Evolutionary conservation across 495 filamentous ascomycete genomes (phyloP), one percentile per base, ranked within the genome.

Genomic region (Cryomyces minteri): DNA sequence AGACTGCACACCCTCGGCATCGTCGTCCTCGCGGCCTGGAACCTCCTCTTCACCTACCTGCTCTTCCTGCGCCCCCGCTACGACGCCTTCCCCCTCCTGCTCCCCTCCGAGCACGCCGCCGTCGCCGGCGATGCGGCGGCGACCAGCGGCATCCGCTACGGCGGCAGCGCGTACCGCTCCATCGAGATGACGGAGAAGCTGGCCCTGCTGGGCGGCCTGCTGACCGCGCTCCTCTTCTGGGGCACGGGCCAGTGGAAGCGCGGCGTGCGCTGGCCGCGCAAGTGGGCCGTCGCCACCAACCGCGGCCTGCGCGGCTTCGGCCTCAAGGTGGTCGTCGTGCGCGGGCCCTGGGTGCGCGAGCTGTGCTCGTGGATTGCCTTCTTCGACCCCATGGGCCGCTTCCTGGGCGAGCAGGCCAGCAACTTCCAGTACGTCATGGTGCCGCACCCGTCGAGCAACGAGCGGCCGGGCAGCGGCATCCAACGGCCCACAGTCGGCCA

Each of bases 1-100:
- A 78, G 90, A 5, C 86, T 94, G 54, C 87, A 96, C 58, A 90
- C 85, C n/a, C 93, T 94, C 64, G 93, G 95, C 61, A 68, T 96
- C 18, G 67, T 79, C 36, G 63, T 93, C 10, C 76, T 96, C 4
- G 67, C 70, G 4, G 51, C 75, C 31, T 96, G 92, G 92, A 76
- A 80, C 9, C 58, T 73, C 46, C 82, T 80, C 58, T 96, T 94
- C 59, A 69, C 71, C 44, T 94, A 94, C 59, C 77, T 79, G 4
- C 71, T 96, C 11, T 98, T 92, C 63, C 68, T 93, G 45, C 80
- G 82, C 32, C 87, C 85, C 7, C 79, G 87, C 48, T 86, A 93
- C 59, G 87, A 95, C 70, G 18, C 18, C 18, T 2, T 25, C 18
- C 18, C 18, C 18, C 18, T 25, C 18, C 18, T 25, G 18, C 18